phyloP scores from a whole-genome alignment of 352 stramenopile genomes.

The Pythium phragmiticola region DNA sequence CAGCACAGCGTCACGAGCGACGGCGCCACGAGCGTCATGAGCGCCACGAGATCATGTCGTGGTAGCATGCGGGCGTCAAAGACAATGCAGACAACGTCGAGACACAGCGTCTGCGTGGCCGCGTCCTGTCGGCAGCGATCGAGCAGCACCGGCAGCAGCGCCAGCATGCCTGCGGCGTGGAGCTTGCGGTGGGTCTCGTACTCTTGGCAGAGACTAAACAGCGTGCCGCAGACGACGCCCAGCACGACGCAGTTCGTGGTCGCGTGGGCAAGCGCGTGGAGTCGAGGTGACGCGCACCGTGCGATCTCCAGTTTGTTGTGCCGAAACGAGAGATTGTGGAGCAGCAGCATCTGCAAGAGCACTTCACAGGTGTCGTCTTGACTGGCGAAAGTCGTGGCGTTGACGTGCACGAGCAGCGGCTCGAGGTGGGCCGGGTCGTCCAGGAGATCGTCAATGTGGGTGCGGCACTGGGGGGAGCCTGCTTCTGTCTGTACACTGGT shows the following conservation, averaged over 20 bases:
- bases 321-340: slow-evolving; percentile 76
- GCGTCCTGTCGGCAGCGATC: slow-evolving; percentile 34
- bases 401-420: slow-evolving; percentile 49
- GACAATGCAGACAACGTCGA: slow-evolving; percentile 66
- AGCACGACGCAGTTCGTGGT: slow-evolving; percentile 28
- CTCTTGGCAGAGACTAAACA: slow-evolving; percentile 71
- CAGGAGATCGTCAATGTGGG: slow-evolving; percentile 43
- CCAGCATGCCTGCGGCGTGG: slow-evolving; percentile 28
- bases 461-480: background rate
- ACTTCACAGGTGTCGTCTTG: slow-evolving; percentile 38
- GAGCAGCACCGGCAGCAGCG: slow-evolving; percentile 42
- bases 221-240: slow-evolving; percentile 41
- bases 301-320: slow-evolving; percentile 60
- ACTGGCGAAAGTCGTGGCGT: slow-evolving; percentile 30
- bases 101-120: slow-evolving; percentile 41
- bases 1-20: slow-evolving; percentile 53
- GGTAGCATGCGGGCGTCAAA: slow-evolving; percentile 57
- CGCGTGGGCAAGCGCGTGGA: slow-evolving; percentile 32
- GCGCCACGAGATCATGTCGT: slow-evolving; percentile 33
- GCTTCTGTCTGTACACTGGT: background rate
- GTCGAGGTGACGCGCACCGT: slow-evolving; percentile 30
- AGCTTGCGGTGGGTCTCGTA: slow-evolving; percentile 56
- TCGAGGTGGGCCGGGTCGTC: slow-evolving; percentile 45
- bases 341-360: slow-evolving; percentile 61
- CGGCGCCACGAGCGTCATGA: slow-evolving; percentile 46